Base-by-base conservation (phyloP, 352 stramenopile species). In the Saprolegnia diclina region DNA sequence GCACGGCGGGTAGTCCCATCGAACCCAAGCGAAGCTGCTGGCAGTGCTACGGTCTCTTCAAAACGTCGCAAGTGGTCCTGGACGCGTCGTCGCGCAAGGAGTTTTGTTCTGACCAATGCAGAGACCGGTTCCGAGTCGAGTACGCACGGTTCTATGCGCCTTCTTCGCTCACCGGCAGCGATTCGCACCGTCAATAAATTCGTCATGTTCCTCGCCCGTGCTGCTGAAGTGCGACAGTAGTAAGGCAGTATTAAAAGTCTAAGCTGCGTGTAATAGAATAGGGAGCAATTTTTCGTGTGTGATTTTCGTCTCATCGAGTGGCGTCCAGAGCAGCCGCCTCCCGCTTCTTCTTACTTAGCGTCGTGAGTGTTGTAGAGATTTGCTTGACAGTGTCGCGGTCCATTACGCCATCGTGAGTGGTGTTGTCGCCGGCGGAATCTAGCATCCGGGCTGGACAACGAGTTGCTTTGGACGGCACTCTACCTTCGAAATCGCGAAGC, bases 371-470 rank as follows among this genome's bases (percentile, higher is more conserved):
- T 0, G 81, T 89, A 35, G 85, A 87, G 56, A 94, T 81, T 21
- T 85, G 82, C 67, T 94, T 94, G 13, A 91, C 80, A 16, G 82
- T 92, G 11, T 73, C 78, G 21, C 83, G 82, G 62, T 92, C 83
- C 85, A 94, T 92, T 21, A 92, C 81, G 26, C 88, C 81, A 54
- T 85, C 82, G 53, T 87, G 74, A 2, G 74, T 67, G 32, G 89
- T 83, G 26, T 88, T 79, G 10, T 45, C n/a, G 10, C 9, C 22
- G 4, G n/a, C 9, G 35, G 29, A 6, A 35, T 59, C 52, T 59
- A 59, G 29, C 29, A 35, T 5, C 5, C 5, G 2, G 29, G 29
- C 29, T 35, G 5, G 29, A 35, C 5, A 35, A 35, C 29, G 29
- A 35, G 29, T 35, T 35, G 29, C 5, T 35, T 35, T 35, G 29